Base-by-base conservation (phyloP, 805 yeast genomes). In the Starmerella bombicola region DNA sequence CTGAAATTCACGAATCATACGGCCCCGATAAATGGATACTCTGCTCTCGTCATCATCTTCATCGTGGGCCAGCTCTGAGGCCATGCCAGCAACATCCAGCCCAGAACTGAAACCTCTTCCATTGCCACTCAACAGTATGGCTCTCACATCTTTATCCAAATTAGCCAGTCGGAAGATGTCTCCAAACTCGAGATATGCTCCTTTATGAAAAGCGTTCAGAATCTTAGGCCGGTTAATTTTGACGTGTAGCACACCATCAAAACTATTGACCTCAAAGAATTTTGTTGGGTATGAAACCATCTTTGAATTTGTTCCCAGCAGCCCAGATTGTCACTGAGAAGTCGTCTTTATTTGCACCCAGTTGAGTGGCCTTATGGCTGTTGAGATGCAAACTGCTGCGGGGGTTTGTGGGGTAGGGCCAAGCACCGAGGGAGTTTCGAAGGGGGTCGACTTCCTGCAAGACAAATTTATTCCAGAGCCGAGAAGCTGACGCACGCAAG, bases 21-120 rank as follows among this genome's bases (percentile, higher is more conserved):
- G 45, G 33, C 62, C 57, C 35, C 62, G 47, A 35, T 48, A 39
- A 42, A 63, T 43, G 10, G 53, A 59, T 41, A 57, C 39, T 37
- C 64, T 45, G 10, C 58, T 40, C 23, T 47, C 42, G 36, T 58
- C 61, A 29, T 38, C 41, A 19, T 48, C 52, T 13, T 35, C 49
- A 7, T 38, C 40, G 17, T 17, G 10, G 15, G 33, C 45, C 17
- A 56, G 33, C 7, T 39, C 42, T 3, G 41, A 29, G 26, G 55
- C 53, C 31, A 46, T 45, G 3, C 49, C 41, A 16, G 47, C 66
- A 52, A 80, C 55, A 54, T 81, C 78, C 47, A 80, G 64, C 0
- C 93, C 93, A 3, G 82, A 65, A 21, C 76, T 64, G 52, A 81
- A 76, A 12, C 63, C 65, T 2, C 77, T 66, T 7, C 79, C 79